Base-by-base conservation (phyloP, 257 asterid species). In the Nicotiana tomentosiformis region DNA sequence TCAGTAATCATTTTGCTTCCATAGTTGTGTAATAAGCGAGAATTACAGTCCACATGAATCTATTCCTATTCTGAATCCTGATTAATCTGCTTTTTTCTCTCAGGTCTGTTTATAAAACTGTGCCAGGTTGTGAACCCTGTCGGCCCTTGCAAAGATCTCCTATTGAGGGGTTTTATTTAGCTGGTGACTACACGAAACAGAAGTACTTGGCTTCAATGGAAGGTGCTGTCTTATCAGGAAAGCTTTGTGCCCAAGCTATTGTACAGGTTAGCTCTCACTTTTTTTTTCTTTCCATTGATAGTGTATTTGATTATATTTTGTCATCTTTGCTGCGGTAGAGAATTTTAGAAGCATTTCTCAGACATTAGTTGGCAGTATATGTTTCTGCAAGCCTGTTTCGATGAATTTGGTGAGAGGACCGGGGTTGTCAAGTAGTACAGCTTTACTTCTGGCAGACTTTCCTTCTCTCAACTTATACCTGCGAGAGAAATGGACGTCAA, bases 191-290 rank as follows among this genome's bases (percentile, higher is more conserved):
- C 80, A 96, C 99, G 14, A 96, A 96, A 91, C 99, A 96, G 68
- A 96, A 94, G 55, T 96, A 96, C 88, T 90, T 96, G 88, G 99
- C 99, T 18, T 94, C 98, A 8, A 96, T 96, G 99, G 99, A 96
- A 92, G 99, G 99, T 10, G 98, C 98, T 7, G 99, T 96, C 72
- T 85, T 96, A 33, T 96, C 99, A 0, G 99, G 99, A 87, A 96
- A 96, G 90, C 92, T 94, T 51, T 96, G 99, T 82, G 98, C 97
- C 33, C 97, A 93, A 88, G 94, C 99, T 66, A 94, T 96, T 91
- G 93, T 91, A 77, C 94, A 93, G 97, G 99, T 93, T 70, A 86
- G 78, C 12, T 84, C 55, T 78, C 86, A 8, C 32, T 81, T 15
- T 8, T 51, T 23, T 65, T 61, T 35, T 33, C 33, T 2, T 37